A percentile compares a stretch with the other conserved stretches of the same genome.
phyloP scores from a whole-genome alignment of 805 yeast genomes.

The Myxozyma vanderwaltii region DNA sequence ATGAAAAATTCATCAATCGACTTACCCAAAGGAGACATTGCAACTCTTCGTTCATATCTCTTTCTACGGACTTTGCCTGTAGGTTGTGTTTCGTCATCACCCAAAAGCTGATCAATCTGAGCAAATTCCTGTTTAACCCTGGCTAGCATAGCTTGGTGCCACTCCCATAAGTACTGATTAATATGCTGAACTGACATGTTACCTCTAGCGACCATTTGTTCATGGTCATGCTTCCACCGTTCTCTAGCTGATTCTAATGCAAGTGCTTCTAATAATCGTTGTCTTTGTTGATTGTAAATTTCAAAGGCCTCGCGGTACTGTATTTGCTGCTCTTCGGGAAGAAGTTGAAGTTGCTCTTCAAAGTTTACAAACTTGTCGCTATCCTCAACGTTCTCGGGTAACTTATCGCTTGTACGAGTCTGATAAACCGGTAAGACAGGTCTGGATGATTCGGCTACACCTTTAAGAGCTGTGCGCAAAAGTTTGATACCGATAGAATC shows the following conservation, averaged over 20 bases:
- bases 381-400: background rate
- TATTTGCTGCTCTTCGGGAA: slow-evolving; percentile 46
- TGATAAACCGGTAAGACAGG: slow-evolving; percentile 27
- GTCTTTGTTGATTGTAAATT: slow-evolving; percentile 72
- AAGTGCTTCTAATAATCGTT: slow-evolving; percentile 69
- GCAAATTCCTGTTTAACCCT: slow-evolving; percentile 66
- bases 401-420: background rate
- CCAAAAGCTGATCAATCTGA: slow-evolving; percentile 45
- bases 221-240: slow-evolving; percentile 85
- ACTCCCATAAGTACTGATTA: slow-evolving; percentile 76
- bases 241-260: slow-evolving; percentile 84
- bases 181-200: slow-evolving; percentile 56
- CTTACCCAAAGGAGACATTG: background rate
- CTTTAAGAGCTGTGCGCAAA: slow-evolving; percentile 24
- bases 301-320: slow-evolving; percentile 70
- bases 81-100: slow-evolving; percentile 31
- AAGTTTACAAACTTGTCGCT: slow-evolving; percentile 55
- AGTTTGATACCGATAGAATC: slow-evolving; percentile 28
- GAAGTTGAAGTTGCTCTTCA: slow-evolving; percentile 51
- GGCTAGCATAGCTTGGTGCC: slow-evolving; percentile 79
- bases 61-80: background rate
- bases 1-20: background rate
- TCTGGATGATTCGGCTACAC: slow-evolving; percentile 18
- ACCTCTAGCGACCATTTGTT: slow-evolving; percentile 62
- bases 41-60: background rate